Evolutionary conservation across 2,329 filamentous ascomycete species (phyloP), one percentile per base, ranked within the genome.

Genomic region (Didymella glomerata): DNA sequence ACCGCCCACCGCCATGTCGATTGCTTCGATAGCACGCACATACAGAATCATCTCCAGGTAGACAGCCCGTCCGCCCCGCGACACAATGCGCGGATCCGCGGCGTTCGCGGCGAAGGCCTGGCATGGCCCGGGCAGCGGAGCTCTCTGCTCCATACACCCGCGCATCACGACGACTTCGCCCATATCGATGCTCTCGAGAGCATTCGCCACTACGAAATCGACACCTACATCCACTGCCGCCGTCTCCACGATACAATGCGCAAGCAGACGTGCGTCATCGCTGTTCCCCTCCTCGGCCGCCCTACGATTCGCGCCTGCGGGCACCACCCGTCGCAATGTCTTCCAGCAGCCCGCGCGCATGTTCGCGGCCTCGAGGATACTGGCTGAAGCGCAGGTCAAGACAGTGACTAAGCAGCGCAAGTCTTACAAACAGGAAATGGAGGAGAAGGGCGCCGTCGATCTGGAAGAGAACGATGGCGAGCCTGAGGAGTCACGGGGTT

Each of bases 401-500:
- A 44, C 57, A 18, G 62, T 63, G 6, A 61, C 54, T 7, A 70
- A 54, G 42, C 49, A 51, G 51, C 71, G 67, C 53, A 72, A 71
- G 60, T 77, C 75, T 25, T 78, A 78, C 67, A 72, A 71, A 52
- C 68, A 78, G 32, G 76, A 78, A 60, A 76, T 78, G 65, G 72
- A 75, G 48, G 70, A 75, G 50, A 74, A 73, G 61, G 75, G 75
- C 48, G 60, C 71, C 22, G 47, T 76, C 14, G 69, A 78, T 50
- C 38, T 72, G 1, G 75, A 78, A 47, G 75, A 78, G 52, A 62
- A 72, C n/a, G 80, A 81, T 28, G 73, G 75, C 20, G 77, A 79
- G 36, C 85, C 86, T 45, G 81, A 86, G 53, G 85, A 89, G 28
- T 78, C 82, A 57, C 85, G 89, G 34, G 86, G 83, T 22, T 92